Percentiles rank a stretch among this genome's conserved stretches.
phyloP scores from a whole-genome alignment of 2,329 filamentous ascomycete species.

The Aspergillus unguis region DNA sequence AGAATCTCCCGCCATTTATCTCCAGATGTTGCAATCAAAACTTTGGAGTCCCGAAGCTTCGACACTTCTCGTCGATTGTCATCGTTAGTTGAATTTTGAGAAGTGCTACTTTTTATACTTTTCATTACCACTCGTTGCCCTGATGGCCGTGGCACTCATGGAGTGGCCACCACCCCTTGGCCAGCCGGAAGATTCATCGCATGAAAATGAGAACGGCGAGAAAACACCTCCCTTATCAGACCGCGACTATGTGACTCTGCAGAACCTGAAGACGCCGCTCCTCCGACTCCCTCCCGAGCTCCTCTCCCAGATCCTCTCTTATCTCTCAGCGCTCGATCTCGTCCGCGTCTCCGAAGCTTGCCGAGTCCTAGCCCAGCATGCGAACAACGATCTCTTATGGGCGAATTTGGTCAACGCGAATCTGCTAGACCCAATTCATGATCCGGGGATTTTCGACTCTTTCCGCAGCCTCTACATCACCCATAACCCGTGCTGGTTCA shows the following conservation, averaged over 20 bases:
- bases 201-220: background rate
- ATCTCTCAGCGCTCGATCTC: constrained; percentile 64
- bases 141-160: constrained; percentile 13
- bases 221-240: constrained; percentile 1
- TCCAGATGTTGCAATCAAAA: background rate
- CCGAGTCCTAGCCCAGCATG: constrained; percentile 57
- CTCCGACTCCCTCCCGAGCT: constrained; percentile 68
- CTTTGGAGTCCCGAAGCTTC: background rate
- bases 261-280: constrained; percentile 19
- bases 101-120: background rate
- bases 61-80: background rate
- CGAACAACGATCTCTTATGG: constrained; percentile 69
- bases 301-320: constrained; percentile 66
- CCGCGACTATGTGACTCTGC: background rate
- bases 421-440: constrained; percentile 57
- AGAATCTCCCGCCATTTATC: background rate
- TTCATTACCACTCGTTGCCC: background rate
- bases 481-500: constrained; percentile 81
- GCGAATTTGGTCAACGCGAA: constrained; percentile 65
- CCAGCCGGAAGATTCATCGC: constrained; percentile 3
- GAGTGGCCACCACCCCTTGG: constrained; percentile 11
- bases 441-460: constrained; percentile 57
- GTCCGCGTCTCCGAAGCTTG: constrained; percentile 60
- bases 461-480: constrained; percentile 70
- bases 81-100: background rate